Evolutionary conservation across 306 rosid species (phyloP).

Genomic region (Trifolium pratense): DNA sequence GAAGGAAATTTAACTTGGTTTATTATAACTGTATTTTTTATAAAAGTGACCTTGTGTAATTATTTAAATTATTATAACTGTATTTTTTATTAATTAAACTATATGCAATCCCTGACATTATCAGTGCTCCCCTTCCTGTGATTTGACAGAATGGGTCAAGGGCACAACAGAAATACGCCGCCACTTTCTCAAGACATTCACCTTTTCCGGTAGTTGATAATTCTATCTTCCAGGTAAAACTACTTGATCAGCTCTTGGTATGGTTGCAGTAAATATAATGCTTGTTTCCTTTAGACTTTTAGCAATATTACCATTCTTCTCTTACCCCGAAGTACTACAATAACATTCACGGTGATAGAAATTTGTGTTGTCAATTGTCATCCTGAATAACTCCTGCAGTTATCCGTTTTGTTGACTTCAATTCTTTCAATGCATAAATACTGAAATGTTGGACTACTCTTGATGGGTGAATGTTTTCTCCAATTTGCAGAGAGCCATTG

Average conservation of each 20-base stretch:
- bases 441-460: constrained; percentile 35
- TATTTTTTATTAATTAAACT: background rate
- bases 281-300: constrained; percentile 2
- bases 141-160: constrained; percentile 68
- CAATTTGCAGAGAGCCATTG: constrained; percentile 75
- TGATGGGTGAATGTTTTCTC: constrained; percentile 37
- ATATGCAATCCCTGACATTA: constrained; percentile 33
- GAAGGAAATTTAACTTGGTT: background rate
- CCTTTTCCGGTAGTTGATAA: constrained; percentile 65
- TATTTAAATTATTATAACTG: background rate
- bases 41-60: no score
- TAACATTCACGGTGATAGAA: constrained; percentile 2
- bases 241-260: constrained; percentile 12
- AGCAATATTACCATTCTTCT: background rate
- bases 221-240: constrained; percentile 74
- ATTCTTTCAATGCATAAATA: constrained; percentile 29
- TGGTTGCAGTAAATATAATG: background rate
- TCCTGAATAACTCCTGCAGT: constrained; percentile 8
- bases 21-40: no score
- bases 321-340: constrained; percentile 2
- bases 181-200: constrained; percentile 48
- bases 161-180: constrained; percentile 54
- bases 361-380: background rate
- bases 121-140: constrained; percentile 6
- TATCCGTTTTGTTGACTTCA: constrained; percentile 28